phyloP scores from a whole-genome alignment of 2,329 filamentous ascomycete genomes.

The Thielaviopsis populi region DNA sequence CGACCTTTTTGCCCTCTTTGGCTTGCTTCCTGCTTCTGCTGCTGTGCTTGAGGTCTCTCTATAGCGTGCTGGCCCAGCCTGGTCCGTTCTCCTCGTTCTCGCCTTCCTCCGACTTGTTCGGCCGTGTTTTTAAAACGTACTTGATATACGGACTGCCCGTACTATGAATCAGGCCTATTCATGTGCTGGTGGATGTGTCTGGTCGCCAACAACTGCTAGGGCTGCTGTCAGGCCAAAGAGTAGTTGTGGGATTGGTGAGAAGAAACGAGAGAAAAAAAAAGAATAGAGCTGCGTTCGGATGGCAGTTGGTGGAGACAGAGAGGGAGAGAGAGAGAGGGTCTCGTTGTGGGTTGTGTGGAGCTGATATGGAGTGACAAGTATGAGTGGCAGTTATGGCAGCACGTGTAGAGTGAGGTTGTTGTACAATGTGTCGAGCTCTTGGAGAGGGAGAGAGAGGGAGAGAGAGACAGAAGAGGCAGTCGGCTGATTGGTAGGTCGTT shows the following conservation, averaged over 20 bases:
- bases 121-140: constrained; percentile 2
- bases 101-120: not conserved
- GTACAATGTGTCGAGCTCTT: not conserved
- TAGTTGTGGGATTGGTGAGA: not conserved
- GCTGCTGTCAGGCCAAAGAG: constrained; percentile 5
- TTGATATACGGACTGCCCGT: constrained; percentile 8
- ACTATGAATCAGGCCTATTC: constrained; percentile 1
- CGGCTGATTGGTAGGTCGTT: not conserved
- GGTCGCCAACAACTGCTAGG: constrained; percentile 1
- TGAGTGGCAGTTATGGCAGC: not conserved
- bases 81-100: not conserved
- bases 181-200: not conserved
- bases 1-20: not conserved
- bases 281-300: not conserved
- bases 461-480: too few relatives aligned
- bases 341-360: not conserved
- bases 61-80: not conserved
- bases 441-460: too few relatives aligned
- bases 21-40: not conserved
- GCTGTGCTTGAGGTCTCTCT: not conserved
- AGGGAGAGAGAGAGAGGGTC: not conserved
- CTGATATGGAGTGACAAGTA: not conserved
- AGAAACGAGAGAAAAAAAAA: not conserved
- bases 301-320: not conserved
- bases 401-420: not conserved